phyloP scores from a whole-genome alignment of 345 rosid genomes.

The Ceriops zippeliana region DNA sequence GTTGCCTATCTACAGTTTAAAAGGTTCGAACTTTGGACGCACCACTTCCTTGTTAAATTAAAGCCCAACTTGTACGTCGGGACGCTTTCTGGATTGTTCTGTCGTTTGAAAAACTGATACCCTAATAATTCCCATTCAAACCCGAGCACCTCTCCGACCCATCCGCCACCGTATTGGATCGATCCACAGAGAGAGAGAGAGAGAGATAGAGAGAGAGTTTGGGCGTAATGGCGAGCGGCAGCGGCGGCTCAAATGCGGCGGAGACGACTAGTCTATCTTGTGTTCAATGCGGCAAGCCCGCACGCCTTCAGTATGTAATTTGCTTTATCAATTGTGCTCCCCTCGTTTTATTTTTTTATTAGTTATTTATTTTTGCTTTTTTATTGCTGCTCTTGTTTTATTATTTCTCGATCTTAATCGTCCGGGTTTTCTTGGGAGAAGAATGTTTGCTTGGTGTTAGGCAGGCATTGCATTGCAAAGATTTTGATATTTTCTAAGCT shows the following conservation, averaged over 20 bases:
- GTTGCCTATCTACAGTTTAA: no score
- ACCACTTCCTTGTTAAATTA: no score
- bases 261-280: conserved; percentile 40
- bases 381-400: background rate
- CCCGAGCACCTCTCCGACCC: no score
- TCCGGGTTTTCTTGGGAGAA: background rate
- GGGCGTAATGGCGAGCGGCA: conserved; percentile 47
- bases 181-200: background rate
- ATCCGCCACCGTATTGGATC: no score
- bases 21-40: no score
- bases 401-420: background rate
- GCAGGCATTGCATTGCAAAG: no score
- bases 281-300: conserved; percentile 52
- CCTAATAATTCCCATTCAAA: no score
- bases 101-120: no score
- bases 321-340: background rate
- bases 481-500: no score
- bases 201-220: background rate
- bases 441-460: no score
- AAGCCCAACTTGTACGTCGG: no score
- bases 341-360: background rate
- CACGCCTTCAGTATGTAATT: conserved; percentile 49
- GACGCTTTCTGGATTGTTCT: no score
- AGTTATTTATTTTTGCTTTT: background rate
- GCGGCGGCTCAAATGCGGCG: conserved; percentile 45